Percentiles rank a stretch among this genome's conserved stretches.
Conservation (phyloP, 495 filamentous ascomycete species). For the Pyrenopolyporus hunteri region DNA sequence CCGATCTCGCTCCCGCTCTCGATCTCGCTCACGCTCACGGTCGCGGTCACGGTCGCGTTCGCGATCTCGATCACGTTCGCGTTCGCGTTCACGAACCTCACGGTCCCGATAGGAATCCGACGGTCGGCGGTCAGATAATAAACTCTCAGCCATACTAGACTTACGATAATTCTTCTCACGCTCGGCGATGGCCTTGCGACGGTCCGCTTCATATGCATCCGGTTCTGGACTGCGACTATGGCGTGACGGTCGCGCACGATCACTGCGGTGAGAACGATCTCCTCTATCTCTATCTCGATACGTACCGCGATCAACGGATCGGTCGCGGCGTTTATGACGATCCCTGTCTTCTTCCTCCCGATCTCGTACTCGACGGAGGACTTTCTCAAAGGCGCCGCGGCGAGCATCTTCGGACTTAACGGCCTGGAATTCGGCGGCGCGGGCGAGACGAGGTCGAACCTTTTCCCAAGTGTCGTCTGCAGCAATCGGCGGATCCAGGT, state of each 20-base stretch:
- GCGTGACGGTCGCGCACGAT: slow-evolving; percentile 57
- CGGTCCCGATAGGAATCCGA: slow-evolving; percentile 57
- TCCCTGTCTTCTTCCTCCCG: slow-evolving; percentile 90
- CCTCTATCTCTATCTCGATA: slow-evolving; percentile 64
- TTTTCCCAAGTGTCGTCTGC: slow-evolving; percentile 84
- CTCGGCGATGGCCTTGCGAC: slow-evolving; percentile 82
- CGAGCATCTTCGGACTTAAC: slow-evolving; percentile 83
- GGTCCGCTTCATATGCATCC: slow-evolving; percentile 87
- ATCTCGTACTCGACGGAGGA: slow-evolving; percentile 85
- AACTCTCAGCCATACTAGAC: slow-evolving; percentile 67
- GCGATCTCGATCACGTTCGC: slow-evolving; percentile 51
- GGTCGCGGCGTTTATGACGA: slow-evolving; percentile 67
- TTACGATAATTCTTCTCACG: slow-evolving; percentile 88
- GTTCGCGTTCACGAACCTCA: slow-evolving; percentile 56
- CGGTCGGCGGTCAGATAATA: slow-evolving; percentile 58
- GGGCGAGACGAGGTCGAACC: slow-evolving; percentile 76
- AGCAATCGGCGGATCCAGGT: slow-evolving; percentile 83
- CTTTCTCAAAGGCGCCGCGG: slow-evolving; percentile 87
- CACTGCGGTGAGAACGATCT: slow-evolving; percentile 66
- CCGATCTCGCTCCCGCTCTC: slow-evolving; percentile 36
- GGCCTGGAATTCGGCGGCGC: slow-evolving; percentile 80
- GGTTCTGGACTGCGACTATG: slow-evolving; percentile 79
- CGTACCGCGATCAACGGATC: slow-evolving; percentile 64
- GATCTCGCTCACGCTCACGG: slow-evolving; percentile 53
- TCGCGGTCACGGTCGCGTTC: slow-evolving; percentile 56